Evolutionary conservation across 2,329 filamentous ascomycete species (phyloP), one percentile per base, ranked within the genome.

Genomic region (Fusarium proliferatum): DNA sequence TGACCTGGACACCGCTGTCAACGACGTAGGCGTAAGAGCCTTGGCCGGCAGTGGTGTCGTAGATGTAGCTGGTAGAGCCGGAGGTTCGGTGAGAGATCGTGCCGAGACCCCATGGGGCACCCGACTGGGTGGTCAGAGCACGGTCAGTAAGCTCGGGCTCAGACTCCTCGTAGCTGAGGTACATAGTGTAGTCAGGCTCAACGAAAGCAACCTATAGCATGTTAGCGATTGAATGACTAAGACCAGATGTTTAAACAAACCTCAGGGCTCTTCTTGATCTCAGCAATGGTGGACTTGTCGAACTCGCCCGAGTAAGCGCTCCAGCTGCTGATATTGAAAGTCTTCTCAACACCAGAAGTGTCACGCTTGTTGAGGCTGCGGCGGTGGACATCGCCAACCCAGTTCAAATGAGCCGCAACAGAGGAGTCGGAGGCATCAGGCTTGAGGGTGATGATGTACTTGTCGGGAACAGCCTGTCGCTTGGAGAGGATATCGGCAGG

Each of bases 361-460:
- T 84, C 84, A 23, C 87, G 84, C 79, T 86, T 86, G 76, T 79
- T 81, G 34, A 88, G 73, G 79, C 88, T 89, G 71, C 87, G 86
- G 76, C 86, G 87, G 77, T 86, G 84, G 57, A 91, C 80, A 51
- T 86, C 82, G 45, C 82, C 83, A 67, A 90, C 83, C 72, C 83
- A 85, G 53, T 81, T 78, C 73, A 88, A 79, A 77, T 90, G 86
- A 53, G 84, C 80, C 30, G 83, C 79, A 72, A 90, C 83, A 43
- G 81, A 82, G 21, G 81, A 81, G 28, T 84, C 80, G 42, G 79
- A 81, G 69, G 84, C 84, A 63, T 84, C 85, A 58, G 82, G 82
- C 80, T 90, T 88, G 81, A 90, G 90, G 58, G 90, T 89, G 46
- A 91, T 85, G 73, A 91, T 90, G 81, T 89, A 92, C 65, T 77